Base-by-base conservation (phyloP, 257 asterid species). In the Ligustrum vulgare region DNA sequence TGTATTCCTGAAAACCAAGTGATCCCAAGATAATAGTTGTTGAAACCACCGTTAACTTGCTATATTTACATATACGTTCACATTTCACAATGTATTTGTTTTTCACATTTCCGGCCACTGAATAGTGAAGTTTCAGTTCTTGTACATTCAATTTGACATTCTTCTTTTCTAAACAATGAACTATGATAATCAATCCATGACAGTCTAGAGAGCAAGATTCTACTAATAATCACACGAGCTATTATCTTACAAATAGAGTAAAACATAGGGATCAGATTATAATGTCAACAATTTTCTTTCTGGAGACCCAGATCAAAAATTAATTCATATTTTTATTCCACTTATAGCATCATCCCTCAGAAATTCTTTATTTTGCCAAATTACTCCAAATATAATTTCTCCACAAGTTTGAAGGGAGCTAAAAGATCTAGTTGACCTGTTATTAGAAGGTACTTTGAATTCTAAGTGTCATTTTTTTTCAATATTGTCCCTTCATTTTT, bases 81-180 rank as follows among this genome's bases (percentile, higher is more conserved):
- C 63, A 54, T 7, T n/a, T 11, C 80, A 73, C n/a, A 36, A 84
- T 84, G 69, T 7, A 79, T 84, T 10, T 84, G 79, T 62, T 82
- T 82, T 84, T 3, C 72, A 11, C 1, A 39, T 56, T 69, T 45
- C n/a, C 1, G 25, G 63, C 28, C 25, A 2, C n/a, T n/a, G 4
- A 16, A 54, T 54, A 18, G 28, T 6, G 8, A 16, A 16, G 60
- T 4, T 18, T 49, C 60, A 18, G 3, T 49, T 49, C 25, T 13
- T 45, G 13, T 45, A 13, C 6, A 45, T 13, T 45, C 54, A 45
- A 45, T 15, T 13, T 45, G 54, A 45, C 54, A 1, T 1, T 18
- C 2, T 49, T 49, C n/a, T 4, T 51, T 51, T 5, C 60, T 51
- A 51, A 51, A 51, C n/a, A 16, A 54, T 18, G 63, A 6, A 2